A percentile compares a stretch with the other conserved stretches of the same genome.
phyloP scores from a whole-genome alignment of 768 basidiomycete genomes.

The Lentinula sp. region DNA sequence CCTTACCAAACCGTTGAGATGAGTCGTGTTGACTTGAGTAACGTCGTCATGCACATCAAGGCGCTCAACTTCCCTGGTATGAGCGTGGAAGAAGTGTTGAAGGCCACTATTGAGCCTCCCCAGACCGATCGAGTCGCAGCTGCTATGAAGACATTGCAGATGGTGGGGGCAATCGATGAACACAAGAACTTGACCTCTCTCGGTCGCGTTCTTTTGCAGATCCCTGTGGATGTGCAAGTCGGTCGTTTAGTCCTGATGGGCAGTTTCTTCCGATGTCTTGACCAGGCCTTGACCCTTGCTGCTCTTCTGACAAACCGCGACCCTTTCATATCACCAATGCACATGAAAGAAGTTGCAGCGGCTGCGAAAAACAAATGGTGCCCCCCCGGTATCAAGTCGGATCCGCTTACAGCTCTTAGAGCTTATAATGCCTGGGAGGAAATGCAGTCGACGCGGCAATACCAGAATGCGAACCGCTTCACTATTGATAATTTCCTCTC shows the following conservation, averaged over 20 bases:
- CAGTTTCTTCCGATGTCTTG: constrained; percentile 88
- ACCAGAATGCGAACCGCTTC: constrained; percentile 64
- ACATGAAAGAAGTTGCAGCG: constrained; percentile 64
- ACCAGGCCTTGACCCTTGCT: constrained; percentile 84
- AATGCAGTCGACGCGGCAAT: constrained; percentile 62
- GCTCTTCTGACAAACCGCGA: constrained; percentile 87
- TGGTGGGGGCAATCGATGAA: constrained; percentile 82
- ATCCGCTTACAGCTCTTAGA: constrained; percentile 69
- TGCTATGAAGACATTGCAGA: constrained; percentile 73
- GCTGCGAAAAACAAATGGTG: constrained; percentile 75
- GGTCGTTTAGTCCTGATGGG: constrained; percentile 88
- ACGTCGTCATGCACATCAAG: constrained; percentile 96
- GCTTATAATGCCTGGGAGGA: constrained; percentile 83
- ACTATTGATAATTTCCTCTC: constrained; percentile 83
- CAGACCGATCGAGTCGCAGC: constrained; percentile 65
- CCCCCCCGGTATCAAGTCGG: constrained; percentile 75
- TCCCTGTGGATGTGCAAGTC: constrained; percentile 87
- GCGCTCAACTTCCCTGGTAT: constrained; percentile 85
- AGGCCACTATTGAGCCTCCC: constrained; percentile 86
- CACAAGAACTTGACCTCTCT: constrained; percentile 77
- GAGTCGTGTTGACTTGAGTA: constrained; percentile 84
- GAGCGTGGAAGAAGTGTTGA: constrained; percentile 82
- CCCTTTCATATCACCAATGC: constrained; percentile 82
- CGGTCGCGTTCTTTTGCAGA: constrained; percentile 80
- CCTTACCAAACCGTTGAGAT: constrained; percentile 92